Percentiles rank a stretch among this genome's conserved stretches.
Evolutionary conservation across 2,329 filamentous ascomycete genomes (phyloP).

Genomic region (Fusarium sarcochroum): DNA sequence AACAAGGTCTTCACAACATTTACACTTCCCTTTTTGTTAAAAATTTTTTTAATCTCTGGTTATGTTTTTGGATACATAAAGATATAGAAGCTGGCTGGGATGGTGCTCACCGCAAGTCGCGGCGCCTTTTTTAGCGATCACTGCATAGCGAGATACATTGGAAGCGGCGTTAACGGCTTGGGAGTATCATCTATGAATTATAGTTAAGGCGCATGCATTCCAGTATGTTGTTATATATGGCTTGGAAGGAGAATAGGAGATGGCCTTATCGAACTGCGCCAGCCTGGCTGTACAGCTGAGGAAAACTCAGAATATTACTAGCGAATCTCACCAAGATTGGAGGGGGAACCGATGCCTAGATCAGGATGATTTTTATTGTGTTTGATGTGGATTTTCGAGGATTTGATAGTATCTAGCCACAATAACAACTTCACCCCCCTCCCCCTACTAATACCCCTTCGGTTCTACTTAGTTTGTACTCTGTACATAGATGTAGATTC

Average conservation of each 20-base stretch:
- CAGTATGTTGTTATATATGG: neutral
- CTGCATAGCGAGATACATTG: neutral
- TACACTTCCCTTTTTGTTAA: neutral
- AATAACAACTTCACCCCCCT: no score
- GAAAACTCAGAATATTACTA: neutral
- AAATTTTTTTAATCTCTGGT: neutral
- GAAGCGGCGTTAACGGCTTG: constrained; percentile 11
- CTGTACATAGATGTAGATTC: no score
- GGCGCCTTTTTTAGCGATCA: neutral
- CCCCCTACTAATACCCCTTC: no score
- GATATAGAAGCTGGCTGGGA: neutral
- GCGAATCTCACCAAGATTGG: neutral
- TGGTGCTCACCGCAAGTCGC: neutral
- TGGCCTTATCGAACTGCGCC: neutral
- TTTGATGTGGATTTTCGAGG: no score
- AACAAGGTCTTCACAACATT: neutral
- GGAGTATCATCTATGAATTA: constrained; percentile 6
- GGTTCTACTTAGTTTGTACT: no score
- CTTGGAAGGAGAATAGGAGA: neutral
- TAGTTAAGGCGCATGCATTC: neutral
- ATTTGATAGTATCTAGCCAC: no score
- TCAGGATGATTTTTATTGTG: no score
- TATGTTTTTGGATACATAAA: neutral
- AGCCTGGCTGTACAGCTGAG: neutral
- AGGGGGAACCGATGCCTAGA: no score